Evolutionary conservation across 495 filamentous ascomycete genomes (phyloP), one percentile per base, ranked within the genome.

Genomic region (Aspergillus bridgeri): DNA sequence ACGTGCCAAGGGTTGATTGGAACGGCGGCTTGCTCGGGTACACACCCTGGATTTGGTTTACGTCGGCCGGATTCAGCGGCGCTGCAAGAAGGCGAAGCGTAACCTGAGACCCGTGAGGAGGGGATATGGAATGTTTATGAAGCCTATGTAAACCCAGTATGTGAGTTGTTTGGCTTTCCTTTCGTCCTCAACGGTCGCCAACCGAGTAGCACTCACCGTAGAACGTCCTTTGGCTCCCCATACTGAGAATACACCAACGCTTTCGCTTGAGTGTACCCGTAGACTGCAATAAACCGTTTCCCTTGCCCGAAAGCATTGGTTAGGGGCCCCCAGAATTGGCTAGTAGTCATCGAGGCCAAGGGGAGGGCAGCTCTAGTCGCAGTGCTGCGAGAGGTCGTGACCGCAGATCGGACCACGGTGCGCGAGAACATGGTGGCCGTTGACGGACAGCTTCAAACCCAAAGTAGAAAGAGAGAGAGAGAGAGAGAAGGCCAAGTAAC

Each of bases 181-280:
- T 45, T 42, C 13, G 19, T 51, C 48, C 17, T 19, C 6, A 15
- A 33, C 7, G 20, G 48, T 48, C 23, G 25, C 33, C 13, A 4
- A 13, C 33, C 17, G 6, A 33, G 13, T 3, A 43, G 3, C 24
- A 64, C 77, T 60, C 71, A 89, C 87, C 76, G 80, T 33, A 98
- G 78, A 5, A 93, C 91, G 71, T 91, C 86, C 53, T 82, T 78
- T 0, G 94, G 94, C 63, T 92, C 89, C 69, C 95, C 94, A 69
- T 93, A 87, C 65, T 86, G 80, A 48, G 84, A 83, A 70, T 95
- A 96, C 5, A 92, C 83, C 50, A 99, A 85, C 0, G 91, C 83
- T 78, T 96, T 95, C 56, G 95, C 87, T 75, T 98, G 94, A n/a
- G 89, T 93, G 75, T 98, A 98, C 60, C 95, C 95, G 69, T 96